These are phyloP conservation scores for Pseudocercospora fijiensis DNA, from an alignment of 2,329 filamentous ascomycete genomes.

Conservation along the genomic window DNA sequence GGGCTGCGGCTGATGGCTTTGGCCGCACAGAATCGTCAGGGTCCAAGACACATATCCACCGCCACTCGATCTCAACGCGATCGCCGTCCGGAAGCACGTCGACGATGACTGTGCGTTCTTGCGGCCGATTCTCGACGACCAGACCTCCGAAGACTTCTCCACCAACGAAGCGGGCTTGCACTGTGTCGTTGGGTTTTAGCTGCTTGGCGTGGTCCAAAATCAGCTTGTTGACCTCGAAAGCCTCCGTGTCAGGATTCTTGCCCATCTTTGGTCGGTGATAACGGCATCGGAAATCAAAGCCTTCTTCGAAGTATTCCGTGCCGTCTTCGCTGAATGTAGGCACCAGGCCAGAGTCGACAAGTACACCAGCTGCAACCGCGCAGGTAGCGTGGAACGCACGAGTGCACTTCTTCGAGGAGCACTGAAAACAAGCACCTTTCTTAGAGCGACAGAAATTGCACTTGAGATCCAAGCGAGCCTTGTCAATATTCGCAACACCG, in stretches of 20 bases:
- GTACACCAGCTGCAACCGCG: conserved; percentile 85
- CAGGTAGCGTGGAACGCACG: conserved; percentile 94
- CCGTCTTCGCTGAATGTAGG: conserved; percentile 87
- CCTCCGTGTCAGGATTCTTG: conserved; percentile 59
- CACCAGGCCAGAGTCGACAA: conserved; percentile 82
- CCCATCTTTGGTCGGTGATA: conserved; percentile 89
- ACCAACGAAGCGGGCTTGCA: conserved; percentile 81
- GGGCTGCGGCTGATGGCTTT: conserved; percentile 71
- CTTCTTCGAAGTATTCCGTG: conserved; percentile 86
- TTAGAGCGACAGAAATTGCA: conserved; percentile 94
- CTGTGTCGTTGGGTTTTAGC: conserved; percentile 70
- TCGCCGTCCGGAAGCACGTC: conserved; percentile 81
- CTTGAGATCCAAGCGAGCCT: conserved; percentile 84
- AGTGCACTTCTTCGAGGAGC: conserved; percentile 89
- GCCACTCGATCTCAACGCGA: conserved; percentile 77
- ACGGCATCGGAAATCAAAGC: conserved; percentile 89
- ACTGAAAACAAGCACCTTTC: conserved; percentile 95
- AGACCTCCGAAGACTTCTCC: conserved; percentile 89
- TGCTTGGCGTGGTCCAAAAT: conserved; percentile 67
- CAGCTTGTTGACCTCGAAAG: conserved; percentile 67
- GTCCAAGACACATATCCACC: conserved; percentile 74
- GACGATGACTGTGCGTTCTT: conserved; percentile 73
- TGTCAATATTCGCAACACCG: conserved; percentile 78
- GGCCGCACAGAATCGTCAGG: conserved; percentile 67
- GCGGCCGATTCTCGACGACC: conserved; percentile 76